phyloP scores from a whole-genome alignment of 2,329 filamentous ascomycete genomes.

The Rutstroemia sp. region DNA sequence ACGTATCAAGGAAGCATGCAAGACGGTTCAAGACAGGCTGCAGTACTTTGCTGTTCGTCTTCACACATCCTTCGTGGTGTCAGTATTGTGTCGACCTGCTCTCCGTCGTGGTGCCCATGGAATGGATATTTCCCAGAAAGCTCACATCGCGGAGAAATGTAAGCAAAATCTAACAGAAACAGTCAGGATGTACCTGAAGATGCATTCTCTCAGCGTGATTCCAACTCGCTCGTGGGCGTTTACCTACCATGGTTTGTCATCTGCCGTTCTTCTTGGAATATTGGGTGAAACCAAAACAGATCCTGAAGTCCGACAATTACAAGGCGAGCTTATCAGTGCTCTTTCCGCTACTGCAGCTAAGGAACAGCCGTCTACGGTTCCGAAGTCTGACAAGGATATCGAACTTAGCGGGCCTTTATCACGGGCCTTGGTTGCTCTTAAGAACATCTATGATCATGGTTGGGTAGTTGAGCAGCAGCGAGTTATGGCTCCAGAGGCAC shows the following conservation, averaged over 20 bases:
- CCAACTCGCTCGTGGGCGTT: slow-evolving; percentile 62
- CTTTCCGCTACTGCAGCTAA: slow-evolving; percentile 58
- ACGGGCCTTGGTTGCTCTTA: slow-evolving; percentile 52
- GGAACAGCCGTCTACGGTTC: slow-evolving; percentile 34
- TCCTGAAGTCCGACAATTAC: slow-evolving; percentile 54
- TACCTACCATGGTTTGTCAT: slow-evolving; percentile 60
- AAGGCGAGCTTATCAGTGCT: slow-evolving; percentile 56
- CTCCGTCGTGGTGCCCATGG: slow-evolving; percentile 44
- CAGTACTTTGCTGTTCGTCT: slow-evolving; percentile 59
- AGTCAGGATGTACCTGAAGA: slow-evolving; percentile 60
- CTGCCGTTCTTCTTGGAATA: slow-evolving; percentile 56
- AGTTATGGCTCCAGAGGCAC: slow-evolving; percentile 9
- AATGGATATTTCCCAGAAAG: slow-evolving; percentile 47
- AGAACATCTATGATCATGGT: slow-evolving; percentile 61
- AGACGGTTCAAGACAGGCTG: slow-evolving; percentile 53
- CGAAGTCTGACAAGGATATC: slow-evolving; percentile 26
- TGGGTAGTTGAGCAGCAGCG: slow-evolving; percentile 42
- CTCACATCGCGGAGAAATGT: slow-evolving; percentile 48
- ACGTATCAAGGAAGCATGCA: slow-evolving; percentile 54
- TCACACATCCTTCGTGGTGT: slow-evolving; percentile 58
- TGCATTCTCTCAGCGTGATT: slow-evolving; percentile 61
- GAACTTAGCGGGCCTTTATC: slow-evolving; percentile 45
- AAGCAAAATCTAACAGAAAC: slow-evolving; percentile 57
- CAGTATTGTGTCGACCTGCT: slow-evolving; percentile 56
- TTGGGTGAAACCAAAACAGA: slow-evolving; percentile 56